Evolutionary conservation across 441 rosid genomes (phyloP).

Genomic region (Arabidopsis hybrid): DNA sequence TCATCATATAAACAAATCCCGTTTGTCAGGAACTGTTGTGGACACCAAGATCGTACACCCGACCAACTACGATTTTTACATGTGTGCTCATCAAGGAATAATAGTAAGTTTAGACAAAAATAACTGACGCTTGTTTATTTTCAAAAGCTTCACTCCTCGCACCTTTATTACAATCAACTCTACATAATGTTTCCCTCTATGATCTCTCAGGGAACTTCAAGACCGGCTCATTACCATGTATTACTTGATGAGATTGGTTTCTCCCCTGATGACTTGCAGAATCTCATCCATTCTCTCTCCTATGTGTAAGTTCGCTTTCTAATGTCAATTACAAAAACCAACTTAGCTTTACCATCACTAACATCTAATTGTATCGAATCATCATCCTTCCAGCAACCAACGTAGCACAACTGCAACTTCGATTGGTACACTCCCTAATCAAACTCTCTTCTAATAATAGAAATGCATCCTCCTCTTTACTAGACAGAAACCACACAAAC

Average conservation of each 20-base stretch:
- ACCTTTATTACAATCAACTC: not conserved
- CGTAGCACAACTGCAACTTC: constrained; percentile 87
- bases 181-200: not conserved
- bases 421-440: constrained; percentile 54
- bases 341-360: not conserved
- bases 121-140: not conserved
- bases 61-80: constrained; percentile 85
- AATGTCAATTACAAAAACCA: not conserved
- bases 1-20: not conserved
- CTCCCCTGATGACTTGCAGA: constrained; percentile 73
- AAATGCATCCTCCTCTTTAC: not conserved
- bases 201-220: constrained; percentile 75
- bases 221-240: constrained; percentile 92
- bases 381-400: constrained; percentile 62
- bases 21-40: constrained; percentile 79
- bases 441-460: not conserved
- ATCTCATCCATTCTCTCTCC: constrained; percentile 72
- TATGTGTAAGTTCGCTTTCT: constrained; percentile 72
- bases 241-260: constrained; percentile 95
- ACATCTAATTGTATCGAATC: constrained; percentile 16
- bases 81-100: constrained; percentile 90
- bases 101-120: constrained; percentile 56
- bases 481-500: not conserved
- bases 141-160: constrained; percentile 9
- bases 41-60: constrained; percentile 89